phyloP scores from a whole-genome alignment of 1,284 basidiomycete genomes.

The Cutaneotrichosporon mucoides region DNA sequence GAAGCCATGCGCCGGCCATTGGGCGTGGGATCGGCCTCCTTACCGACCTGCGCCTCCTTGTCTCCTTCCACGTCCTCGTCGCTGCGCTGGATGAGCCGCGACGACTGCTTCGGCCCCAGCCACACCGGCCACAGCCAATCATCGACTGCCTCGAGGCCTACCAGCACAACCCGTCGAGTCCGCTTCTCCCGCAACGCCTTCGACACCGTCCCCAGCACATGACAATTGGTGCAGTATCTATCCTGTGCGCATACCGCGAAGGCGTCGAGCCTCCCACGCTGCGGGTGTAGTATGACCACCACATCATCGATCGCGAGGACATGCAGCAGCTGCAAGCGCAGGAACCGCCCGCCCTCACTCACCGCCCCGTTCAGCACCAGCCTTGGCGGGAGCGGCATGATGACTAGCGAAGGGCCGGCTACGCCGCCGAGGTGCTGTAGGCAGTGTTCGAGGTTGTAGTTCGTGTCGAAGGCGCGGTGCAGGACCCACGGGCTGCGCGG shows the following conservation, averaged over 20 bases:
- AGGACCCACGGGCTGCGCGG: background rate
- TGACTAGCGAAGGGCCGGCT: background rate
- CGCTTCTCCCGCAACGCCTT: background rate
- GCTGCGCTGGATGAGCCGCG: background rate
- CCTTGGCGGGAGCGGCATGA: background rate
- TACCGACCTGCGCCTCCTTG: too few relatives aligned
- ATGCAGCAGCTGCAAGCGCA: background rate
- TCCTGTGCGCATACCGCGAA: background rate
- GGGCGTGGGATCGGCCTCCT: background rate
- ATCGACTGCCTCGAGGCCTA: background rate
- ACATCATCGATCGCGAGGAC: background rate
- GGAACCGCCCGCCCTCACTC: background rate
- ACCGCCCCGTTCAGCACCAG: background rate
- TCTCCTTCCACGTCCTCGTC: too few relatives aligned
- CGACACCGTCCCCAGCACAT: background rate
- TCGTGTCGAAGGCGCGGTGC: constrained; percentile 1
- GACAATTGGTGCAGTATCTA: background rate
- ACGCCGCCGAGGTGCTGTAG: background rate
- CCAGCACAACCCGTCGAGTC: background rate
- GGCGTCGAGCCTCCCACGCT: background rate
- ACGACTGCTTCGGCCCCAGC: background rate
- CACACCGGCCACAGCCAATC: background rate
- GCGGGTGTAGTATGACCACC: background rate
- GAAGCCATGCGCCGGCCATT: background rate
- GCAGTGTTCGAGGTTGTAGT: background rate